Evolutionary conservation across 2,329 filamentous ascomycete species (phyloP), one percentile per base, ranked within the genome.

Genomic region (Penicillium expansum): DNA sequence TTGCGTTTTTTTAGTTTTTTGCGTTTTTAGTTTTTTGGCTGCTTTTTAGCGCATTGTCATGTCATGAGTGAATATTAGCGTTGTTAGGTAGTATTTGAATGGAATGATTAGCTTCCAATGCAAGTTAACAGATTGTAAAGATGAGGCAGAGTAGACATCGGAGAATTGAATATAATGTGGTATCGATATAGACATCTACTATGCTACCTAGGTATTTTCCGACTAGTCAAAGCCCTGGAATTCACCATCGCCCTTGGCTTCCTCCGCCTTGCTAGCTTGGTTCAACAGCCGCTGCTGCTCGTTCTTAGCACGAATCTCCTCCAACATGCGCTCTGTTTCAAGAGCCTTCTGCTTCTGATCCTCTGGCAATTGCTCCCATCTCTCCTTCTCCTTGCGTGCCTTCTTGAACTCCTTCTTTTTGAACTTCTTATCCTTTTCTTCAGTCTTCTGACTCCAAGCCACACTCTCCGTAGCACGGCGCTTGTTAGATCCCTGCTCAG

Each of bases 391-490:
- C 58, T 83, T 81, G 71, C 82, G 84, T 65, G 83, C 81, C 59
- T 80, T 81, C 68, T 84, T 85, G 77, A 85, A 87, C 63, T 90
- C 87, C 53, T 85, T 79, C 57, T 86, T 81, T 64, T 80, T 81
- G 48, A 81, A 78, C 50, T 86, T 84, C 57, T 83, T 77, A 24
- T 86, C 86, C 66, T 87, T 87, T 65, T 81, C 79, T 61, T 89
- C 88, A 22, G 82, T 77, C 71, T 90, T 89, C 56, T 80, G 82
- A 72, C 88, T 92, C 88, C 89, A 92, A 1, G 89, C 84, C 67
- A 70, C 86, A 80, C 66, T 88, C 82, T 72, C 85, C 79, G 72
- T 84, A 82, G 66, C 83, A 22, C 63, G 67, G 76, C 80, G 86
- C 85, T 70, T 18, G 70, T 80, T 77, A 71, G 48, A 16, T 22